Base-by-base conservation (phyloP, 495 filamentous ascomycete genomes). In the Trichoderma parareesei region DNA sequence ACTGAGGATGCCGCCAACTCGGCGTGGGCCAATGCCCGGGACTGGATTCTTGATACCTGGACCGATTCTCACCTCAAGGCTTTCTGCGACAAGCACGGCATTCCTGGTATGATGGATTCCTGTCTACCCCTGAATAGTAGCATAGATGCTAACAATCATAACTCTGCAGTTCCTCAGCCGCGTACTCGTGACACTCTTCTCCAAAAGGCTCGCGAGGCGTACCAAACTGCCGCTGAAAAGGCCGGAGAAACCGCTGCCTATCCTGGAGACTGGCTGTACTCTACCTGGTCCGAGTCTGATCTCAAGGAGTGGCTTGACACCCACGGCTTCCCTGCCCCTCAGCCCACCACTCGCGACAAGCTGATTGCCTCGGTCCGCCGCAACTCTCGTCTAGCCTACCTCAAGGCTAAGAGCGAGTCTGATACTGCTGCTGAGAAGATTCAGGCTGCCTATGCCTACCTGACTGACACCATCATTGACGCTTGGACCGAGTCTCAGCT, bases 231-330 rank as follows among this genome's bases (percentile, higher is more conserved):
- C 53, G 92, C 94, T 13, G 85, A 92, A 71, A 97, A 96, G 77
- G 80, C 83, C 48, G 90, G 90, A 67, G 89, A 97, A 75, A 88
- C 90, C 1, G 78, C 84, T 44, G 72, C 83, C 10, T 98, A 98
- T 69, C 94, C 94, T 46, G 94, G 94, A n/a, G 87, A 96, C 75
- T 98, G 94, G 94, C 78, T 98, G 41, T 98, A 97, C 70, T 85
- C 85, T 65, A 80, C 88, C 43, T 98, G 94, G 94, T 85, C 87
- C 55, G 77, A 77, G 43, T 78, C 75, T 42, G 77, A 84, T 63
- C 67, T 82, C 48, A 82, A 82, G 75, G 83, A 88, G 68, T 98
- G 90, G 89, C 86, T 97, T 10, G 93, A 97, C 73, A 88, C 90
- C 69, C 87, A 90, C 70, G 94, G 94, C 65, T 86, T 91, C 73